phyloP scores from a whole-genome alignment of 2,329 filamentous ascomycete genomes.

The Elsinoe australis region DNA sequence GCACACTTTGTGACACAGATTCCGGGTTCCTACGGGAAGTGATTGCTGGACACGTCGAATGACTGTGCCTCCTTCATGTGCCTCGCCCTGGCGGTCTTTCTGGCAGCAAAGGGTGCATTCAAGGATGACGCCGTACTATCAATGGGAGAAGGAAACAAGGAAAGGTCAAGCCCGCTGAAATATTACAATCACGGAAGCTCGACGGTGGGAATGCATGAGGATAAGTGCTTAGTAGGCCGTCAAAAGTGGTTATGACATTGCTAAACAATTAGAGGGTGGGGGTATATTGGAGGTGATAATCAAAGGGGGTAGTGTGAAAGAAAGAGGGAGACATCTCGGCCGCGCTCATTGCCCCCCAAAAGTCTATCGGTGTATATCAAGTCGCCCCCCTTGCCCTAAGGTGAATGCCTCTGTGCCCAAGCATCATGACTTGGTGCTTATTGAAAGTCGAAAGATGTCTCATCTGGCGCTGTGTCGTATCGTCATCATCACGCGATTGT shows the following conservation, averaged over 20 bases:
- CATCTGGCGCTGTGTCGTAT: conserved; percentile 12
- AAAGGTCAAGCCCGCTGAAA: not conserved
- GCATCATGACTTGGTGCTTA: not conserved
- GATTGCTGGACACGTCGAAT: too few species aligned
- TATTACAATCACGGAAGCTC: conserved; percentile 3
- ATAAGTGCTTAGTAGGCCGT: conserved; percentile 1
- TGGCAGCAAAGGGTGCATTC: too few species aligned
- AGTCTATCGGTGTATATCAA: conserved; percentile 18
- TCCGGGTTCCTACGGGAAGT: too few species aligned
- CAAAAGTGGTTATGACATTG: not conserved
- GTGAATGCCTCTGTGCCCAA: not conserved
- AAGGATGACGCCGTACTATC: too few species aligned
- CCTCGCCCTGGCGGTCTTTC: too few species aligned
- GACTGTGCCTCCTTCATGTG: too few species aligned
- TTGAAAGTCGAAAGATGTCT: conserved; percentile 3
- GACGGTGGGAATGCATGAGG: not conserved
- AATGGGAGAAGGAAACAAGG: not conserved
- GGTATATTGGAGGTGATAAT: conserved; percentile 5
- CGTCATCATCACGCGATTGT: conserved; percentile 16
- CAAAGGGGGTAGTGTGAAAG: not conserved
- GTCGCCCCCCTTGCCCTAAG: not conserved
- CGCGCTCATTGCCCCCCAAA: not conserved
- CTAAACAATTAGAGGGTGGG: conserved; percentile 5
- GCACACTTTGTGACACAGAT: too few species aligned
- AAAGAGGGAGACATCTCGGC: conserved; percentile 9